These are phyloP conservation scores for Amniculicola lignicola DNA, from an alignment of 495 filamentous ascomycete genomes.

Conservation along the genomic window DNA sequence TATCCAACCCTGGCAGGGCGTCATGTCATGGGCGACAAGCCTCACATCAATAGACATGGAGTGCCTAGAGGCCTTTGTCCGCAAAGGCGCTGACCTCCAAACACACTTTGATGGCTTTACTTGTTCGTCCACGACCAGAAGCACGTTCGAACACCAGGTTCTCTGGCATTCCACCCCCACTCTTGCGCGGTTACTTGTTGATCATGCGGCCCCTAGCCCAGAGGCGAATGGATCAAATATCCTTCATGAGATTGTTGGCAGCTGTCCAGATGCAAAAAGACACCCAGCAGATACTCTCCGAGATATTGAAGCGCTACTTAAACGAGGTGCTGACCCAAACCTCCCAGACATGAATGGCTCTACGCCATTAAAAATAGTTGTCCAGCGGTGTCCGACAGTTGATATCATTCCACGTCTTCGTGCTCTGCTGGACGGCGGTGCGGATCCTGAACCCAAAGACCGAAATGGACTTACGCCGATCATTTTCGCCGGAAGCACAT, in stretches of 20 bases:
- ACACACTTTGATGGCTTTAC: constrained; percentile 6
- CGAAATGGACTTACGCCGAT: constrained; percentile 1
- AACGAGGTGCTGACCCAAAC: constrained; percentile 23
- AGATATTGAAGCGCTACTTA: constrained; percentile 25
- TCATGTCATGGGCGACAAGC: constrained; percentile 13
- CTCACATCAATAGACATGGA: constrained; percentile 11
- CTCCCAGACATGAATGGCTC: neutral
- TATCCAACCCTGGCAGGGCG: constrained; percentile 21
- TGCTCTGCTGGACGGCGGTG: constrained; percentile 19
- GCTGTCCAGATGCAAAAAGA: constrained; percentile 26
- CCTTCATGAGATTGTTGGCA: constrained; percentile 24
- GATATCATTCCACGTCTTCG: constrained; percentile 19
- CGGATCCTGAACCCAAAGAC: constrained; percentile 12
- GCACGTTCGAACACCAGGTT: constrained; percentile 27
- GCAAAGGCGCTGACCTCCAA: constrained; percentile 19
- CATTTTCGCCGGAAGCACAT: constrained; percentile 11
- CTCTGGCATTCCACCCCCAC: constrained; percentile 26
- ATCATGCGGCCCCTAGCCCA: constrained; percentile 13
- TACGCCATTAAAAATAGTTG: constrained; percentile 9
- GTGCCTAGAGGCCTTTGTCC: constrained; percentile 19
- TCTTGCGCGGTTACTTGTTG: constrained; percentile 14
- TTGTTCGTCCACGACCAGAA: constrained; percentile 5
- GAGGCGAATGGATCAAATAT: constrained; percentile 21
- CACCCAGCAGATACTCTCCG: constrained; percentile 28
- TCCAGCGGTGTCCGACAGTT: constrained; percentile 21